phyloP scores from a whole-genome alignment of 768 basidiomycete species.

The Rhodotorula sphaerocarpa region DNA sequence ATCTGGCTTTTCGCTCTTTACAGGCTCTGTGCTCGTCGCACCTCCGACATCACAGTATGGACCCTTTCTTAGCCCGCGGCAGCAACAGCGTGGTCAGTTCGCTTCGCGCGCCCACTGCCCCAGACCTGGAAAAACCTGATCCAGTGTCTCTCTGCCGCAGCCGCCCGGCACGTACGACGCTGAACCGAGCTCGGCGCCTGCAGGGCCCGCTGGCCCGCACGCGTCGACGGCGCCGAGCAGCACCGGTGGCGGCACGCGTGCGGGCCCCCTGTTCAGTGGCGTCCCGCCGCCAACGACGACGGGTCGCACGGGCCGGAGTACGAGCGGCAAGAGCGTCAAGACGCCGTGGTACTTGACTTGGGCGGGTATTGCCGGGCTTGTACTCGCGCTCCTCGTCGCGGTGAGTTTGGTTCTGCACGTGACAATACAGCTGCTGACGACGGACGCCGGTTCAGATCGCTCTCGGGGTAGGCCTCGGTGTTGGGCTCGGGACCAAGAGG shows the following conservation, averaged over 20 bases:
- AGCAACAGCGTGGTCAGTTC: slow-evolving; percentile 9
- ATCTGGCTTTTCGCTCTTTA: too few relatives aligned
- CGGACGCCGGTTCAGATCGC: not conserved
- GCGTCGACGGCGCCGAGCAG: not conserved
- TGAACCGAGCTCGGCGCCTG: not conserved
- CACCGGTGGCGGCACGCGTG: not conserved
- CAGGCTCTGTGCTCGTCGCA: too few relatives aligned
- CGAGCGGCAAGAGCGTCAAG: slow-evolving; percentile 8
- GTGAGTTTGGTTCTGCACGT: not conserved
- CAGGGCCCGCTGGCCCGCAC: too few relatives aligned
- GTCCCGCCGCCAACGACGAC: slow-evolving; percentile 4
- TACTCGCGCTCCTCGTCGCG: not conserved
- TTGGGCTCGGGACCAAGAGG: slow-evolving; percentile 17
- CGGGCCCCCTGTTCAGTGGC: not conserved
- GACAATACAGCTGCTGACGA: not conserved
- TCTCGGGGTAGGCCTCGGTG: slow-evolving; percentile 24
- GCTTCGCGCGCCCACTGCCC: too few relatives aligned
- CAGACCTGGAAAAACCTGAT: too few relatives aligned
- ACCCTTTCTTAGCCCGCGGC: too few relatives aligned
- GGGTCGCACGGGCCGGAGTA: slow-evolving; percentile 1
- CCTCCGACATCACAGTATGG: too few relatives aligned
- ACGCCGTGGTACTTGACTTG: slow-evolving; percentile 21
- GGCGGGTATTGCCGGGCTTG: not conserved
- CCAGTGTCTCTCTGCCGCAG: too few relatives aligned
- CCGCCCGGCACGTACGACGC: slow-evolving; percentile 11